phyloP scores from a whole-genome alignment of 768 basidiomycete species.

The Pisolithus microcarpus region DNA sequence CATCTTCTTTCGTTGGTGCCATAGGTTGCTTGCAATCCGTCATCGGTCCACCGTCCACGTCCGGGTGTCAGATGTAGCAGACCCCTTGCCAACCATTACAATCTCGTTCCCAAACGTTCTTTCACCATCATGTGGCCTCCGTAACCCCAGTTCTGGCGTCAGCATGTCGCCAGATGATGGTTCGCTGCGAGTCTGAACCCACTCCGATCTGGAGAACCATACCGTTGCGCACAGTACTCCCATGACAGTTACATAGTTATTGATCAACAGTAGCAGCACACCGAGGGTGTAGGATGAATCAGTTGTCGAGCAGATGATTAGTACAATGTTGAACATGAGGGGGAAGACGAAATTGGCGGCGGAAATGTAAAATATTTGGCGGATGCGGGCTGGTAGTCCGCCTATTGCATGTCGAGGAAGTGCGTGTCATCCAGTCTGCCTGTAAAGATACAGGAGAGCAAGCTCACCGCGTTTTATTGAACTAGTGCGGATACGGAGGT shows the following conservation, averaged over 20 bases:
- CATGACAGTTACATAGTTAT: conserved; percentile 26
- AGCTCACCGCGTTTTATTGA: neutral
- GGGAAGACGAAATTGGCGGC: conserved; percentile 34
- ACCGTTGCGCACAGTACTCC: conserved; percentile 33
- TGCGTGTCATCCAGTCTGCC: neutral
- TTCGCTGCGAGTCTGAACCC: neutral
- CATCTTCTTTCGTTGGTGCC: too few species aligned
- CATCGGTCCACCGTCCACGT: neutral
- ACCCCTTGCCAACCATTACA: neutral
- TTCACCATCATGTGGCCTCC: neutral
- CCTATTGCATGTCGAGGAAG: conserved; percentile 5
- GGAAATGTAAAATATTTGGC: conserved; percentile 30
- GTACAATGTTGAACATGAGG: conserved; percentile 26
- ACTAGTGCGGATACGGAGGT: conserved; percentile 7
- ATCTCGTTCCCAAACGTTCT: neutral
- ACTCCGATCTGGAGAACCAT: conserved; percentile 15
- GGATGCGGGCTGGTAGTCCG: conserved; percentile 18
- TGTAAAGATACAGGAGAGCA: neutral
- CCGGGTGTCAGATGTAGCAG: neutral
- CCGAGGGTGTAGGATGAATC: neutral
- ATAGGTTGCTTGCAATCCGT: neutral
- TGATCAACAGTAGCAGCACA: conserved; percentile 9
- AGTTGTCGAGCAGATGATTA: conserved; percentile 20
- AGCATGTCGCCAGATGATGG: neutral
- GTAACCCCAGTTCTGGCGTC: too few species aligned